Base-by-base conservation (phyloP, 768 basidiomycete species). In the Epithele typhae region DNA sequence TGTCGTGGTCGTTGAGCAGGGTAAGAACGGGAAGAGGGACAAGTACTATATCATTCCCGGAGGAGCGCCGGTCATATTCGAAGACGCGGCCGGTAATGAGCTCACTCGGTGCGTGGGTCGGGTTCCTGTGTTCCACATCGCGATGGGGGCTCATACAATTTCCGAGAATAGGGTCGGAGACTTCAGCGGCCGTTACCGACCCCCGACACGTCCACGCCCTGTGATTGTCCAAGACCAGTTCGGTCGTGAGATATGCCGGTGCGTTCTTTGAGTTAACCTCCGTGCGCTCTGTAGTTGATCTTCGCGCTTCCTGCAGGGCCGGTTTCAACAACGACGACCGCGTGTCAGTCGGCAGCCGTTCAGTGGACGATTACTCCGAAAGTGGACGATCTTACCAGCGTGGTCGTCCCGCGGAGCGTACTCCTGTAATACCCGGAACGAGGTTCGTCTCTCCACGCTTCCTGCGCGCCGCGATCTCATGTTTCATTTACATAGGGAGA, bases 41-140 rank as follows among this genome's bases (percentile, higher is more conserved):
- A 62, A 57, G 34, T 71, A 70, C 59, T 87, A 86, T 53, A 76
- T 87, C 53, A 74, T 86, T 40, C 84, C 85, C 30, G 72, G 71
- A 15, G 84, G 82, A 18, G 67, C 78, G 49, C 75, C 79, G 48
- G 78, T 86, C 5, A 73, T 86, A 37, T 85, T 87, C 55, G 74
- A 81, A 60, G 84, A 86, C 55, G 76, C 79, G 53, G 63, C 71
- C 17, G 84, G 84, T 18, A 75, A 77, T 45, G 81, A 81, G 55
- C 77, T 84, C 21, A 75, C 77, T 3, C 77, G 83, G 83, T 79
- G 64, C 44, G 58, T 37, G 18, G 6, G 7, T 22, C 8, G n/a
- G n/a, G n/a, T 22, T 32, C 22, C 24, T 42, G 34, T 27, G 24
- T 17, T n/a, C n/a, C 43, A 23, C 36, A 18, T 5, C 11, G 37